A percentile compares a stretch with the other conserved stretches of the same genome.
These are phyloP conservation scores for Aspergillus awamori DNA, from an alignment of 2,329 filamentous ascomycete genomes.

Conservation along the genomic window DNA sequence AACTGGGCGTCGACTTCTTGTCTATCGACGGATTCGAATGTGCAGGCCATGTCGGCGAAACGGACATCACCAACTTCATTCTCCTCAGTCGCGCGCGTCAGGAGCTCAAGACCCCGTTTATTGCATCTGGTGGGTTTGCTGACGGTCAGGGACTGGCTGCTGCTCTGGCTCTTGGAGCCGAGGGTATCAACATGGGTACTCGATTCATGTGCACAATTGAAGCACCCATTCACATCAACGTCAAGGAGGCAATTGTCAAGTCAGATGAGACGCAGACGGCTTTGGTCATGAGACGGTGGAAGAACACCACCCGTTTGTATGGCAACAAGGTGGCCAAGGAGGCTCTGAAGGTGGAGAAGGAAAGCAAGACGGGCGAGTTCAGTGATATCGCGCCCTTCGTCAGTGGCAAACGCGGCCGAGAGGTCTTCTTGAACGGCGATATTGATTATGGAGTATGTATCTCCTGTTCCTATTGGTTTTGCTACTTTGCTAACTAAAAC, in stretches of 20 bases:
- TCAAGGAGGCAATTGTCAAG: conserved; percentile 89
- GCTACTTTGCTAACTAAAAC: conserved; percentile 17
- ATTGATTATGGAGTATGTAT: conserved; percentile 79
- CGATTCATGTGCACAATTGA: conserved; percentile 96
- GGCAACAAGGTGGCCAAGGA: conserved; percentile 84
- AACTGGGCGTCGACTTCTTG: conserved; percentile 94
- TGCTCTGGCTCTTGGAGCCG: conserved; percentile 83
- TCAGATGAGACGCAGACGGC: conserved; percentile 90
- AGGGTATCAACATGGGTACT: conserved; percentile 98
- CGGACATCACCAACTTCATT: conserved; percentile 58
- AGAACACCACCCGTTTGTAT: conserved; percentile 86
- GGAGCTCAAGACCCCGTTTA: conserved; percentile 82
- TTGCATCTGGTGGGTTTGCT: conserved; percentile 92
- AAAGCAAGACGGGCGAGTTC: conserved; percentile 84
- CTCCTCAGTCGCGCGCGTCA: conserved; percentile 84
- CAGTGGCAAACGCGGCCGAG: conserved; percentile 83
- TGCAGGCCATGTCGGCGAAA: conserved; percentile 66
- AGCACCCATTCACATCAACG: conserved; percentile 86
- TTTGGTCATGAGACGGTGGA: conserved; percentile 85
- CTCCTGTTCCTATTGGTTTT: conserved; percentile 28
- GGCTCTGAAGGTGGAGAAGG: conserved; percentile 79
- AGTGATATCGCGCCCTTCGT: conserved; percentile 83
- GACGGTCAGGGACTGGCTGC: conserved; percentile 93
- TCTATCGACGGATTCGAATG: conserved; percentile 98
- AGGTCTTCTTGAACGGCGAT: conserved; percentile 93